A percentile compares a stretch with the other conserved stretches of the same genome.
Conservation (phyloP, 202 grass and related monocot species). For the Cymbopogon flexuosus region DNA sequence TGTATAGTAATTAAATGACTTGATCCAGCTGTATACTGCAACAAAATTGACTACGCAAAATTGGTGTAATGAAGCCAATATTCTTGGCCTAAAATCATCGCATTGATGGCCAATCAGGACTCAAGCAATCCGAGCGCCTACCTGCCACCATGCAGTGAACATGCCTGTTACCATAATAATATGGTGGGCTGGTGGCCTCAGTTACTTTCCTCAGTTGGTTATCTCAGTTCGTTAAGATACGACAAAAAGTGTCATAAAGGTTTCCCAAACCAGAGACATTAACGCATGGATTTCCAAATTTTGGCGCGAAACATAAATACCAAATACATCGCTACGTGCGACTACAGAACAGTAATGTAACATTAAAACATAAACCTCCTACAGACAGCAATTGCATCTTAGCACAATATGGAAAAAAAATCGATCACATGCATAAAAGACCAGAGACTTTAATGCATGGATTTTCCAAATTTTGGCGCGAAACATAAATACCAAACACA, state of each 20-base stretch:
- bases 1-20: conserved; percentile 12
- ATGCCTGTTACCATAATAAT: background rate
- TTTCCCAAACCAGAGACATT: background rate
- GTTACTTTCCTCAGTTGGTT: background rate
- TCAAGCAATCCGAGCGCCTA: background rate
- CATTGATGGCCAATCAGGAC: background rate
- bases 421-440: background rate
- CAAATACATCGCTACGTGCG: background rate
- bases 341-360: background rate
- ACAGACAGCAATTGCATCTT: background rate
- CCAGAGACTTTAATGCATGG: background rate
- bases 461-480: background rate
- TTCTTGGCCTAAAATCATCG: background rate
- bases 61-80: background rate
- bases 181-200: background rate
- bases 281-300: background rate
- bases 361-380: background rate
- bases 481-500: background rate
- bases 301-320: background rate
- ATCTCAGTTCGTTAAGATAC: background rate
- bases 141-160: background rate
- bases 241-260: background rate
- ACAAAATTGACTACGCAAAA: background rate
- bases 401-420: background rate
- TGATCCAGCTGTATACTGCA: conserved; percentile 6